Base-by-base conservation (phyloP, 768 basidiomycete genomes). In the Terana coerulea region DNA sequence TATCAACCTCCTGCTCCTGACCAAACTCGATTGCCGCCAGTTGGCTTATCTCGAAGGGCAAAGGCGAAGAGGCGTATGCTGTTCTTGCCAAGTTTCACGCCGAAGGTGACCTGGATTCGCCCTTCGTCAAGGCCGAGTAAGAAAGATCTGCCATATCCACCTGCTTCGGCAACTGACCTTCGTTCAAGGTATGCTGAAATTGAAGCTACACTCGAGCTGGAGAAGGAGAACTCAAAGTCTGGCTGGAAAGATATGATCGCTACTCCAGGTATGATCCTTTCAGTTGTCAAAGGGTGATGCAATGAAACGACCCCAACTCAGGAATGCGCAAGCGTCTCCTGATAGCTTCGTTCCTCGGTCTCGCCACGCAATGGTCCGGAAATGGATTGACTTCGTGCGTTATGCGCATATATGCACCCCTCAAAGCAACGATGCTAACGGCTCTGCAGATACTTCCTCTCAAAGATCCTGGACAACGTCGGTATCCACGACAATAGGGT, bases 281-380 rank as follows among this genome's bases (percentile, higher is more conserved):
- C 25, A 47, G 7, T 19, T 3, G 6, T 3, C 31, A 5, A 3
- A 25, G 3, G 12, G 41, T 19, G 25, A 19, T 26, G 24, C 17
- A 28, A 25, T 10, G 15, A 12, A 41, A 19, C 2, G 11, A 14
- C 9, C 10, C n/a, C 21, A 2, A 19, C 4, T 28, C 11, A 52
- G 52, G 79, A 15, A 80, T 80, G 78, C 72, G 79, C 49, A 72
- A 69, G 44, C 69, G 80, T 17, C 48, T 80, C n/a, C 46, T 80
- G 31, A 69, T 82, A 43, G 72, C 71, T 6, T 63, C 74, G 7
- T 75, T 74, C 64, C 67, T 83, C 50, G 80, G 79, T 22, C 67
- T 82, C 49, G 77, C 75, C 41, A 83, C 81, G 5, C 80, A 83
- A 55, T 83, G 80, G 81, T 79, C 77, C 57, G 82, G 82, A 37